Evolutionary conservation across 2,329 filamentous ascomycete genomes (phyloP), one percentile per base, ranked within the genome.

Genomic region (Scytalidium sp.): DNA sequence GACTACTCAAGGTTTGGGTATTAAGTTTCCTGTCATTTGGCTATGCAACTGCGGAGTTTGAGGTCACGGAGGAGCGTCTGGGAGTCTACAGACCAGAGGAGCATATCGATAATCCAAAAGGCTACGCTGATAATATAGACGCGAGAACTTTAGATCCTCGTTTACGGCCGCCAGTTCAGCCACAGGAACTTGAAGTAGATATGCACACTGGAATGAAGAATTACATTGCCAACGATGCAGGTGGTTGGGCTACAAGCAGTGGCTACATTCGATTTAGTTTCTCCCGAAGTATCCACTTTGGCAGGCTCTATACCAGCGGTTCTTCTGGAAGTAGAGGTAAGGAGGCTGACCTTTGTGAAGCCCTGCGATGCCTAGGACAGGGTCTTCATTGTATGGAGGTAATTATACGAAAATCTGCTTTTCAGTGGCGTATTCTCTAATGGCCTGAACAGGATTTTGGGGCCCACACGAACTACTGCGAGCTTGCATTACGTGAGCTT

Each of bases 141-240:
- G 94, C 94, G 4, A 82, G 90, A 53, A 81, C 87, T 60, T 91
- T 83, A 62, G 94, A 97, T 65, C 72, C 78, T 32, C 85, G 94
- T 21, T 81, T 97, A 7, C 86, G 94, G 45, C 88, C 85, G 1
- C 92, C 92, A 0, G 84, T 97, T 8, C 74, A 82, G 52, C 78
- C 80, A 3, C 69, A 80, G 39, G 89, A 94, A 63, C 81, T 88
- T 19, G 83, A 88, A 52, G 80, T 94, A 50, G 89, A 94, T 61
- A 72, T 73, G 27, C 73, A 79, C 5, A 94, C 89, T 1, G 92
- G 92, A n/a, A 96, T 99, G 93, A 99, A 97, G 71, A 97, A 97
- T 67, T 99, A 99, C 68, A 97, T 99, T 58, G 85, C 93, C 52
- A 97, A 97, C 62, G 93, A 97, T 67, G 75, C 72, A 13, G 90